Evolutionary conservation across 2,329 filamentous ascomycete genomes (phyloP), one percentile per base, ranked within the genome.

Genomic region (Colletotrichum sp.): DNA sequence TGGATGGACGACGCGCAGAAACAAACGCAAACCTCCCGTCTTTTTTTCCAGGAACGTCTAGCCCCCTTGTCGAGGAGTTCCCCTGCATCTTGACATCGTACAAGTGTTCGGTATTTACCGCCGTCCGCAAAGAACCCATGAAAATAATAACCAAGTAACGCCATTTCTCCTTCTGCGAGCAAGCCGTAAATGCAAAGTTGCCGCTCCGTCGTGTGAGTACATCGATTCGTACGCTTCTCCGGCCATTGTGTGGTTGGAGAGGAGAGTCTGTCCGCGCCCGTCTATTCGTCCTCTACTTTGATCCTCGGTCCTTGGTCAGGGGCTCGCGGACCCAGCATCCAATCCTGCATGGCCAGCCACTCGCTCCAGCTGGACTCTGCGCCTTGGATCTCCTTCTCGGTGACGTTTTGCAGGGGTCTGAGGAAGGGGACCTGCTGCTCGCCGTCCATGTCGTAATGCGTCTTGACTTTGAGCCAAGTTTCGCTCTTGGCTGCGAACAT

Each of bases 291-390:
- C 24, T 76, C 74, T 52, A 55, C 70, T 52, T 77, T 77, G 43
- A 77, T 77, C 60, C 61, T 77, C 28, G 66, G 67, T 43, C 55
- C 52, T 66, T 67, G 60, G 10, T 76, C 74, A 21, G 94, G 94
- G 36, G 93, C 93, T 77, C 95, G 88, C 2, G 95, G 94, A 3
- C 96, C 96, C n/a, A 98, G 88, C 96, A 98, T 98, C 96, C 96
- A 99, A 84, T 98, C 96, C 84, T 98, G 95, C 95, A 98, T 98
- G 15, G 95, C 95, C 36, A 98, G 87, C 96, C 96, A 99, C 81
- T 96, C 93, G 82, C 95, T 98, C 97, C 97, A 99, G 75, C 90
- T 93, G 77, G 91, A 90, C 86, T 99, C 96, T 0, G 96, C 96
- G 16, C 88, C 91, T 77, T 94, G 91, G 77, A 99, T 95, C 86